Conservation (phyloP, 108 stramenopile genomes). For the Aureococcus anophagefferens region DNA sequence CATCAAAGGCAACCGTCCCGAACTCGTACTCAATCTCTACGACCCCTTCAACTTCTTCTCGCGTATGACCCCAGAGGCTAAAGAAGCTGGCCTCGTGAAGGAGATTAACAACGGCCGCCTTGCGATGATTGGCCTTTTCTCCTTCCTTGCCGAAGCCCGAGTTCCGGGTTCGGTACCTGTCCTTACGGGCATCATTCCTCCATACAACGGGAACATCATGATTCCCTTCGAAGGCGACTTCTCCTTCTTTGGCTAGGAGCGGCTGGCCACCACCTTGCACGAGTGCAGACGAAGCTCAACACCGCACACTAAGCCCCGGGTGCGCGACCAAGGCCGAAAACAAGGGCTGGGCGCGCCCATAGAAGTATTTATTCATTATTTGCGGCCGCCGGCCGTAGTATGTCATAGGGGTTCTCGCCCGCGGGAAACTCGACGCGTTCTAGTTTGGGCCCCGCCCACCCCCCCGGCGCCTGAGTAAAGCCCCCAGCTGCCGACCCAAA, state of each 20-base stretch:
- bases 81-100: conserved; percentile 40
- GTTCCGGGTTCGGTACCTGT: conserved; percentile 52
- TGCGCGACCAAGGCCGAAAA: too few species aligned
- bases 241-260: conserved; percentile 50
- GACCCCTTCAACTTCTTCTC: conserved; percentile 54
- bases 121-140: conserved; percentile 55
- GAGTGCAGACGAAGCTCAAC: too few species aligned
- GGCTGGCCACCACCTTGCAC: too few species aligned
- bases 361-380: too few species aligned
- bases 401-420: too few species aligned
- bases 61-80: conserved; percentile 46
- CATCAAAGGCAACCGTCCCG: conserved; percentile 34
- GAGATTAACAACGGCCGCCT: conserved; percentile 56
- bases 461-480: too few species aligned
- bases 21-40: neutral
- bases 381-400: too few species aligned
- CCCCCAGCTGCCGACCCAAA: too few species aligned
- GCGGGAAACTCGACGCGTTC: too few species aligned
- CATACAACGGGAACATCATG: conserved; percentile 51
- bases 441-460: too few species aligned
- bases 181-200: conserved; percentile 43
- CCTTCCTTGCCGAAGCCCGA: conserved; percentile 46
- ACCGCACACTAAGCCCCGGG: too few species aligned
- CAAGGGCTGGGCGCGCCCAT: too few species aligned
- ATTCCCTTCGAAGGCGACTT: conserved; percentile 57